Percentiles rank a stretch among this genome's conserved stretches.
Evolutionary conservation across 2,329 filamentous ascomycete genomes (phyloP).

Genomic region (Fusarium sp.): DNA sequence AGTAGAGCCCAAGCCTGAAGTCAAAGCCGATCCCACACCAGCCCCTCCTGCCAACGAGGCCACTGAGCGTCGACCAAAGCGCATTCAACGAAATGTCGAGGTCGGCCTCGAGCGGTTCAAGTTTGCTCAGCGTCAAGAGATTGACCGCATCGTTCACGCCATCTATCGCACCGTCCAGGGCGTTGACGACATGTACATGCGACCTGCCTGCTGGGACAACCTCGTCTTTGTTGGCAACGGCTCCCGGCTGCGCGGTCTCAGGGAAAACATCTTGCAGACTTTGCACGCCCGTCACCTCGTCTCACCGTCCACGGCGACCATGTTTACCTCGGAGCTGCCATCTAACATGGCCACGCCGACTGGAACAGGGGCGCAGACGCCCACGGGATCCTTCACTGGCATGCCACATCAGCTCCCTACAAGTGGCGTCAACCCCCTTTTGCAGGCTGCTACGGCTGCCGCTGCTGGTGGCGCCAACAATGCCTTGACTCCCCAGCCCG

Average conservation of each 20-base stretch:
- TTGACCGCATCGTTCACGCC: constrained; percentile 83
- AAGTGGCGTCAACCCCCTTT: constrained; percentile 81
- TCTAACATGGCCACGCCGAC: constrained; percentile 91
- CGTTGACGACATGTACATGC: constrained; percentile 83
- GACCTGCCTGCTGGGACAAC: constrained; percentile 88
- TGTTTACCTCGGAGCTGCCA: constrained; percentile 95
- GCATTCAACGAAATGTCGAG: constrained; percentile 72
- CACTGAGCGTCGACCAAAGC: constrained; percentile 61
- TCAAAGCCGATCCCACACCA: constrained; percentile 22
- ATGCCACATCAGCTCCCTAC: constrained; percentile 63
- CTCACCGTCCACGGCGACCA: constrained; percentile 90
- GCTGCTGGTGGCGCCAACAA: constrained; percentile 55
- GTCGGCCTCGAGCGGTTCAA: constrained; percentile 78
- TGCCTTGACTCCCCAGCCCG: constrained; percentile 51
- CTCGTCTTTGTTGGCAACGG: constrained; percentile 93
- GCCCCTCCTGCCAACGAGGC: constrained; percentile 37
- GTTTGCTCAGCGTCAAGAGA: constrained; percentile 71
- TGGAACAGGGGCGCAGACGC: constrained; percentile 90
- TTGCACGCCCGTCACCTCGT: constrained; percentile 85
- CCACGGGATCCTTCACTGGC: constrained; percentile 68
- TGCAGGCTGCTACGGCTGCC: constrained; percentile 83
- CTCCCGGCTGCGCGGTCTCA: constrained; percentile 75
- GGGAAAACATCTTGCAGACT: constrained; percentile 83
- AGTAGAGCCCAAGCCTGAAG: constrained; percentile 39
- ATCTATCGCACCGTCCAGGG: constrained; percentile 84